phyloP scores from a whole-genome alignment of 768 basidiomycete species.

The Suillus subluteus region DNA sequence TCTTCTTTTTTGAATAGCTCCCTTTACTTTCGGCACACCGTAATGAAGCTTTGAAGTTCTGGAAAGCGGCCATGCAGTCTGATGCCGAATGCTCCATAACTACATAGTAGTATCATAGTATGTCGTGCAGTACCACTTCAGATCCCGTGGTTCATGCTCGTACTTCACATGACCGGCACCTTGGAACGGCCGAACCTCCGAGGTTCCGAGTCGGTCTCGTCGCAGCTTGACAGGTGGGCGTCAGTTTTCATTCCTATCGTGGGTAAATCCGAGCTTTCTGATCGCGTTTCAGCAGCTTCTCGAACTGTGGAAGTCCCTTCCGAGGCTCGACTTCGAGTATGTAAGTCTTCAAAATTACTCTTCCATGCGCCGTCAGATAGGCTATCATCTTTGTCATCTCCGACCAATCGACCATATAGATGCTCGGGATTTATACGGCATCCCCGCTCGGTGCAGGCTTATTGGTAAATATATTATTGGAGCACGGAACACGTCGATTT shows the following conservation, averaged over 20 bases:
- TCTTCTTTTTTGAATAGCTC: neutral
- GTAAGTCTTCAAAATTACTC: neutral
- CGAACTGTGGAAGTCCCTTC: neutral
- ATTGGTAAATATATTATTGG: neutral
- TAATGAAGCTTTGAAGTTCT: neutral
- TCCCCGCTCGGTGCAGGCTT: neutral
- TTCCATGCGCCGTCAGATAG: neutral
- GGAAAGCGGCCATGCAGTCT: neutral
- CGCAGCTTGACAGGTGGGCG: neutral
- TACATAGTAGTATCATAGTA: neutral
- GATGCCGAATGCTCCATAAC: neutral
- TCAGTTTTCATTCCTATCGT: neutral
- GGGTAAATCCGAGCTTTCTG: conserved; percentile 1
- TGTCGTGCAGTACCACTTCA: neutral
- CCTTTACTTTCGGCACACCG: neutral
- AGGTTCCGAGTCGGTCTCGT: neutral
- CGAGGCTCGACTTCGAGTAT: neutral
- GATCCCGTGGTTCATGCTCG: neutral
- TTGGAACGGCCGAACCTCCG: neutral
- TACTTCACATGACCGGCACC: neutral
- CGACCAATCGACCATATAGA: neutral
- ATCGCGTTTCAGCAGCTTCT: conserved; percentile 6
- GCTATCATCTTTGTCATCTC: neutral
- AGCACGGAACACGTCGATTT: too few species aligned
- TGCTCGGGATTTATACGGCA: neutral